Evolutionary conservation across 2,329 filamentous ascomycete genomes (phyloP), one percentile per base, ranked within the genome.

Genomic region (Ophiostoma sp.): DNA sequence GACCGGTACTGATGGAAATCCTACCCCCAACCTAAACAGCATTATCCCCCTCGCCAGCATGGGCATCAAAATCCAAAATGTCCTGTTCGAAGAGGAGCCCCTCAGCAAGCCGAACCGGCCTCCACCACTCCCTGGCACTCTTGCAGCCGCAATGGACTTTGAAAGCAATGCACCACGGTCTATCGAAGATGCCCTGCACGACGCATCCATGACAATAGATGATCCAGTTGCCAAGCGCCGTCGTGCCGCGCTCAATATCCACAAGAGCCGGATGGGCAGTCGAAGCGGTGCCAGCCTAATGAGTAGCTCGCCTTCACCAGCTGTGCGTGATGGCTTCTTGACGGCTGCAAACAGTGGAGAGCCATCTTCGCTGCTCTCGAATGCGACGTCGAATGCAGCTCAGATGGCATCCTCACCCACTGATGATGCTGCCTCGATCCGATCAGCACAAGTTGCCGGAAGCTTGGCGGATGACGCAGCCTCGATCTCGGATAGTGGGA

Each of bases 131-230:
- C 11, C n/a, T 11, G 23, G 48, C 67, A 23, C 33, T n/a, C 27
- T 65, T 20, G 80, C 20, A 73, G 79, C 71, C 82, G 77, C 71
- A 81, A 79, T 11, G 86, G 60, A 35, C 39, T 48, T 71, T 23
- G 71, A 73, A 39, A 60, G 33, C 27, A 70, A 35, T 20, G 54
- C 72, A 39, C 73, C 74, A 7, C 91, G 92, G 74, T 96, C 93
- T 0, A 95, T 98, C 74, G 88, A 92, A 3, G 94, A 98, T 79
- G 95, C 95, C 6, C 83, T 98, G 20, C 83, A 96, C 39, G 95
- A 98, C 79, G 95, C 95, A 7, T 96, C 93, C 0, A 94, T 92
- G 81, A 93, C 91, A 0, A 93, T 95, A 73, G 90, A 94, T 76
- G 89, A 90, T 73, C 82, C 88, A 0, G 79, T 86, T 8, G 81